Conservation (phyloP, 805 yeast species). For the Alloascoidea hylecoeti region DNA sequence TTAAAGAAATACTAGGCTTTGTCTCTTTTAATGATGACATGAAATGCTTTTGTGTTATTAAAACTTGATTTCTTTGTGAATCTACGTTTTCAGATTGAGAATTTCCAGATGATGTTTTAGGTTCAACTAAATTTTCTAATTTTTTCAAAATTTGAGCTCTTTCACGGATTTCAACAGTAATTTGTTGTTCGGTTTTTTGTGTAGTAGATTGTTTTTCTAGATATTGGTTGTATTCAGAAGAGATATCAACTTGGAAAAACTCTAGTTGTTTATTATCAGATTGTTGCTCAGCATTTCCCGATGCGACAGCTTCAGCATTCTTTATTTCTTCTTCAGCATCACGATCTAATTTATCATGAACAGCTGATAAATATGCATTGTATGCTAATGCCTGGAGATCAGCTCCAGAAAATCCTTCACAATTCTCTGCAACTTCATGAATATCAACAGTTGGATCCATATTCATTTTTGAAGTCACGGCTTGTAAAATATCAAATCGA, state of each 20-base stretch:
- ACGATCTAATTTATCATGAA: slow-evolving; percentile 48
- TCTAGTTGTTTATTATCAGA: slow-evolving; percentile 18
- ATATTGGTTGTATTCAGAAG: slow-evolving; percentile 8
- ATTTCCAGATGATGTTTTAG: not conserved
- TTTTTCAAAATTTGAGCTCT: not conserved
- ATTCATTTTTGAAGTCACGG: slow-evolving; percentile 43
- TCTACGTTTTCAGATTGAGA: slow-evolving; percentile 2
- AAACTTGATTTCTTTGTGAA: slow-evolving; percentile 18
- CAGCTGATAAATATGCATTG: slow-evolving; percentile 82
- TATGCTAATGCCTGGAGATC: slow-evolving; percentile 87
- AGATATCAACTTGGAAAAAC: slow-evolving; percentile 26
- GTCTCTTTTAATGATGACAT: slow-evolving; percentile 55
- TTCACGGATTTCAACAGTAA: not conserved
- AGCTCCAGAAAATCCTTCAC: slow-evolving; percentile 86
- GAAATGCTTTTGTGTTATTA: slow-evolving; percentile 41
- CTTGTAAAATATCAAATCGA: slow-evolving; percentile 53
- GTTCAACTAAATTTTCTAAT: not conserved
- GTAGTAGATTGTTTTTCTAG: slow-evolving; percentile 2
- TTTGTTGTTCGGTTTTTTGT: not conserved
- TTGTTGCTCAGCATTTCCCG: slow-evolving; percentile 7
- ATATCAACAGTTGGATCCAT: slow-evolving; percentile 38
- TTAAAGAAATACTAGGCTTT: slow-evolving; percentile 74
- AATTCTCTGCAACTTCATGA: slow-evolving; percentile 33
- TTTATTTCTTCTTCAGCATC: slow-evolving; percentile 20
- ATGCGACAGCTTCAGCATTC: slow-evolving; percentile 6